Percentiles rank a stretch among this genome's conserved stretches.
phyloP scores from a whole-genome alignment of 164 flowering plant genomes.

The Paratinospora sagittata region DNA sequence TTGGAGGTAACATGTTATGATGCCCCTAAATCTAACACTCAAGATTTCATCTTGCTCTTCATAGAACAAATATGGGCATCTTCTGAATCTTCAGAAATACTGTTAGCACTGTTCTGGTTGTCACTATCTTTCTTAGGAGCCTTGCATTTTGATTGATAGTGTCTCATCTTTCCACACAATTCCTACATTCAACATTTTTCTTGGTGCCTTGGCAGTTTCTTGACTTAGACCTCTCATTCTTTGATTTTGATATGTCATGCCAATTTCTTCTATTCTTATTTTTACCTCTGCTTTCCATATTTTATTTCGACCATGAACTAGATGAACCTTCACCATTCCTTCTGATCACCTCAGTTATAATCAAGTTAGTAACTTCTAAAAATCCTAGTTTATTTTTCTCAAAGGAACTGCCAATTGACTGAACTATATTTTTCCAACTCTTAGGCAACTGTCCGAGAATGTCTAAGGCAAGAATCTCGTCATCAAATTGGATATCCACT shows the following conservation, averaged over 20 bases:
- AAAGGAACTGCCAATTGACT: neutral
- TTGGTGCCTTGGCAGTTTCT: no score
- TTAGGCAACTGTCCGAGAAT: neutral
- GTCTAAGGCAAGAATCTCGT: neutral
- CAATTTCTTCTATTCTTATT: neutral
- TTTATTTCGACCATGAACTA: neutral
- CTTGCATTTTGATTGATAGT: neutral
- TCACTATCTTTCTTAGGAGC: neutral
- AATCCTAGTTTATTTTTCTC: neutral
- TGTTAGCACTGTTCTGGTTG: neutral
- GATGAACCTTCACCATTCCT: neutral
- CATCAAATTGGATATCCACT: neutral
- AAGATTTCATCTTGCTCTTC: neutral
- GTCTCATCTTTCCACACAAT: neutral
- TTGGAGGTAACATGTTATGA: neutral
- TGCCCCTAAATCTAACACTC: neutral
- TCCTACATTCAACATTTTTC: neutral
- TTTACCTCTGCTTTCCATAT: neutral
- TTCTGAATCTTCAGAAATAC: neutral
- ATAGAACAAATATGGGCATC: neutral
- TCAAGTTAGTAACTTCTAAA: neutral
- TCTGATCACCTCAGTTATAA: neutral
- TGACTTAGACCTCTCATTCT: neutral
- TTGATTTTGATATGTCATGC: neutral
- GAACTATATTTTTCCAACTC: neutral